Conservation (phyloP, 257 asterid genomes). For the Przewalskia tangutica region DNA sequence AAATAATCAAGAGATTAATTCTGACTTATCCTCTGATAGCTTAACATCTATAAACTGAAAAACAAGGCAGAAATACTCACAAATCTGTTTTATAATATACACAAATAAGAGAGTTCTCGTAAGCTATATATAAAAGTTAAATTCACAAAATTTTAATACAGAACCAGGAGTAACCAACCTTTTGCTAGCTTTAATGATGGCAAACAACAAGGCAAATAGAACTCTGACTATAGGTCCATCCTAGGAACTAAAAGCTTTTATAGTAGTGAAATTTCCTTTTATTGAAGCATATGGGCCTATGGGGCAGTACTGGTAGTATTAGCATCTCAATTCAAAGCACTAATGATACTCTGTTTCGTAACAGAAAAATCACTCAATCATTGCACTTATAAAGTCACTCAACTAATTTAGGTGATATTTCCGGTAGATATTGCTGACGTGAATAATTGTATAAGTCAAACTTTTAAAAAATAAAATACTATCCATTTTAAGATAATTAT, state of each 20-base stretch:
- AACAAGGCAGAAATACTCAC: too few species aligned
- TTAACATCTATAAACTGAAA: too few species aligned
- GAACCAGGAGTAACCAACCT: neutral
- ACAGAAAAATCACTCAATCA: too few species aligned
- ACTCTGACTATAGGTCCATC: neutral
- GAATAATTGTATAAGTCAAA: too few species aligned
- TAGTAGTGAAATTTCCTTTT: neutral
- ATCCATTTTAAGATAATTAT: too few species aligned
- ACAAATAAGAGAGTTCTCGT: neutral
- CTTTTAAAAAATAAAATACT: too few species aligned
- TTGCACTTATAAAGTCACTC: too few species aligned
- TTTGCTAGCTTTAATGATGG: constrained; percentile 9
- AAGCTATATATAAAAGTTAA: neutral
- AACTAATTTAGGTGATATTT: too few species aligned
- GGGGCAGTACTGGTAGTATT: neutral
- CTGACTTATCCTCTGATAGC: too few species aligned
- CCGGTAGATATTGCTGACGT: too few species aligned
- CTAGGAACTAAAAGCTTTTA: neutral
- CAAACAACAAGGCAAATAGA: constrained; percentile 1
- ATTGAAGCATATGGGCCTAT: neutral
- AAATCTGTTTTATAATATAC: too few species aligned
- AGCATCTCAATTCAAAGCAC: neutral
- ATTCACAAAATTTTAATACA: neutral
- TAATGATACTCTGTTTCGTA: neutral
- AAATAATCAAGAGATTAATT: too few species aligned